Conservation (phyloP, 305 asterid genomes). For the Solanum hybrid region DNA sequence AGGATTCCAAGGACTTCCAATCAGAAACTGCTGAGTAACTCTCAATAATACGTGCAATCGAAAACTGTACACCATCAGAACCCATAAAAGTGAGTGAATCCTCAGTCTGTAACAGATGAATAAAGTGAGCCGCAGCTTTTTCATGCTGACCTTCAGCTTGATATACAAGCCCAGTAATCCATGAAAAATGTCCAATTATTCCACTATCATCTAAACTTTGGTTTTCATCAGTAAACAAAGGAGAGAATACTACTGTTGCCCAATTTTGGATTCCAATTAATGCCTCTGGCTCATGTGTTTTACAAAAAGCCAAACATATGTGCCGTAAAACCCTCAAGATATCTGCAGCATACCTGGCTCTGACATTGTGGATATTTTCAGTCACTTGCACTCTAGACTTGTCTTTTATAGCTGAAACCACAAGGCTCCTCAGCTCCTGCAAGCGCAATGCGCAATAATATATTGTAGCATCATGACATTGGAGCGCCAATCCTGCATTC, state of each 20-base stretch:
- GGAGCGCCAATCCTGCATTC: constrained; percentile 96
- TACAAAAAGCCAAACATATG: constrained; percentile 74
- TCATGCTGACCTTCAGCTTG: constrained; percentile 93
- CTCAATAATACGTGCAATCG: constrained; percentile 79
- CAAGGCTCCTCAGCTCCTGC: constrained; percentile 57
- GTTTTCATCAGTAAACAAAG: constrained; percentile 62
- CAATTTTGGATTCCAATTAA: constrained; percentile 83
- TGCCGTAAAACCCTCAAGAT: constrained; percentile 50
- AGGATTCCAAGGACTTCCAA: constrained; percentile 95
- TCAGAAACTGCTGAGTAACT: constrained; percentile 81
- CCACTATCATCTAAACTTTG: constrained; percentile 35
- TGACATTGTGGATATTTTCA: constrained; percentile 57
- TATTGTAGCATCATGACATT: constrained; percentile 83
- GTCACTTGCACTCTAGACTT: constrained; percentile 55
- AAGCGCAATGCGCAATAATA: constrained; percentile 69
- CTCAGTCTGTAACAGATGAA: constrained; percentile 74
- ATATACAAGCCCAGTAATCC: constrained; percentile 89
- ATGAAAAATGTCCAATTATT: constrained; percentile 55
- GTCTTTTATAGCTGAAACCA: constrained; percentile 56
- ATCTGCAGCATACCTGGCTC: constrained; percentile 67
- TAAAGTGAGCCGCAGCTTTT: constrained; percentile 93
- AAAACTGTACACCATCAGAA: constrained; percentile 85
- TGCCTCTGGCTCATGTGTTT: constrained; percentile 70
- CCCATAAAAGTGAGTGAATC: constrained; percentile 83
- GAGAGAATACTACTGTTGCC: constrained; percentile 63